These are phyloP conservation scores for Vitis cinerea DNA, from an alignment of 164 flowering plant species.

Conservation along the genomic window DNA sequence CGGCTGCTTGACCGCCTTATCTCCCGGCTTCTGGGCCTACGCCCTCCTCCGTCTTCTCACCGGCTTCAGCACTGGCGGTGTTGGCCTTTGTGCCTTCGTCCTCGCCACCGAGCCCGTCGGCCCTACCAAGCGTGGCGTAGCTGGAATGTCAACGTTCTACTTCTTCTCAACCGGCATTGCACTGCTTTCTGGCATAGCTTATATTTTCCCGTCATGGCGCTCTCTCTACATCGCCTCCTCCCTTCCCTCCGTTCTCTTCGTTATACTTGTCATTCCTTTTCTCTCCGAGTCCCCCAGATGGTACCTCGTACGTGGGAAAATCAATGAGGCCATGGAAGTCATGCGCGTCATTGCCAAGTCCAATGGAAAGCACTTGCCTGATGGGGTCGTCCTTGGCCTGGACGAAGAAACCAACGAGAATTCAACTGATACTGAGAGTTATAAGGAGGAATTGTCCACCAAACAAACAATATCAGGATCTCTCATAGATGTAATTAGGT, in stretches of 20 bases:
- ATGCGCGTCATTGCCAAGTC: constrained; percentile 65
- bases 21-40: constrained; percentile 65
- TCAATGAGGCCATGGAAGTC: constrained; percentile 51
- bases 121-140: constrained; percentile 69
- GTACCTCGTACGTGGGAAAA: constrained; percentile 71
- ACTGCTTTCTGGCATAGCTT: constrained; percentile 67
- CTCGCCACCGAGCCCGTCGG: constrained; percentile 89
- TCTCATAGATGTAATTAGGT: constrained; percentile 53
- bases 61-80: constrained; percentile 90
- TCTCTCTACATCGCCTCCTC: constrained; percentile 76
- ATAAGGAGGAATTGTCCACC: not conserved
- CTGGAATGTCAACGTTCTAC: constrained; percentile 95
- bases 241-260: constrained; percentile 65
- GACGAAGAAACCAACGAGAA: constrained; percentile 39
- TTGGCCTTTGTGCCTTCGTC: constrained; percentile 85
- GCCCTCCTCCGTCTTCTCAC: constrained; percentile 70
- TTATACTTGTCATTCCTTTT: constrained; percentile 59
- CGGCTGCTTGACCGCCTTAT: constrained; percentile 67
- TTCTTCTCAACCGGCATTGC: constrained; percentile 89
- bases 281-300: constrained; percentile 87
- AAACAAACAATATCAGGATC: constrained; percentile 41
- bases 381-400: constrained; percentile 42
- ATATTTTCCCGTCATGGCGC: constrained; percentile 75
- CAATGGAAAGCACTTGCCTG: constrained; percentile 58
- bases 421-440: not conserved